Evolutionary conservation across 768 basidiomycete genomes (phyloP).

Genomic region (Podaxis sp.): DNA sequence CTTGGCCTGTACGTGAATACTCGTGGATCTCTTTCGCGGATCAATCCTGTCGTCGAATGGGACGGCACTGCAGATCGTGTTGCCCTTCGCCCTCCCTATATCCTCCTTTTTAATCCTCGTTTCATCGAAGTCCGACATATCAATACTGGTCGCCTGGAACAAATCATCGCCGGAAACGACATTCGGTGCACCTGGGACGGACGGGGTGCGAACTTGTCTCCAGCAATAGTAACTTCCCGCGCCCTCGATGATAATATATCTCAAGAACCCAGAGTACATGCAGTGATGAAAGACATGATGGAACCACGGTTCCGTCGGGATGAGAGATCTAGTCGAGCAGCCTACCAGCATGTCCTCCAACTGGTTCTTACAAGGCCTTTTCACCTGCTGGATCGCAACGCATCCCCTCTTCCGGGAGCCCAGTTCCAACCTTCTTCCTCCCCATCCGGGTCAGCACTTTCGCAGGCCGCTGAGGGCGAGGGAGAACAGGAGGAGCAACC

Average conservation of each 20-base stretch:
- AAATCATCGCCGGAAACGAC: constrained; percentile 81
- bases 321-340: constrained; percentile 42
- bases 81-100: constrained; percentile 85
- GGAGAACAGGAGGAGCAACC: too few species aligned
- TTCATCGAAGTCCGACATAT: constrained; percentile 92
- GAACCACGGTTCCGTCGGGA: constrained; percentile 41
- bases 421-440: constrained; percentile 54
- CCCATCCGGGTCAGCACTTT: constrained; percentile 45
- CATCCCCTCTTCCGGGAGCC: constrained; percentile 53
- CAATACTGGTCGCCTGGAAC: constrained; percentile 73
- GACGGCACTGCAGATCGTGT: constrained; percentile 89
- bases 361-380: constrained; percentile 75
- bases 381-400: constrained; percentile 60
- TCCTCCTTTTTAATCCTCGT: constrained; percentile 83
- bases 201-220: constrained; percentile 55
- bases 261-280: constrained; percentile 84
- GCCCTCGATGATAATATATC: constrained; percentile 51
- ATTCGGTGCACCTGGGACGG: constrained; percentile 92
- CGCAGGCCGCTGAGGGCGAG: too few species aligned
- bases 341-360: constrained; percentile 75
- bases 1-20: constrained; percentile 92
- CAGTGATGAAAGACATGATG: constrained; percentile 66
- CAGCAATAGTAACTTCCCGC: constrained; percentile 56
- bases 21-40: constrained; percentile 82
- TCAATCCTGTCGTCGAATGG: constrained; percentile 84